Percentiles rank a stretch among this genome's conserved stretches.
These are phyloP conservation scores for Neofusicoccum cordaticola DNA, from an alignment of 2,329 filamentous ascomycete species.

Conservation along the genomic window DNA sequence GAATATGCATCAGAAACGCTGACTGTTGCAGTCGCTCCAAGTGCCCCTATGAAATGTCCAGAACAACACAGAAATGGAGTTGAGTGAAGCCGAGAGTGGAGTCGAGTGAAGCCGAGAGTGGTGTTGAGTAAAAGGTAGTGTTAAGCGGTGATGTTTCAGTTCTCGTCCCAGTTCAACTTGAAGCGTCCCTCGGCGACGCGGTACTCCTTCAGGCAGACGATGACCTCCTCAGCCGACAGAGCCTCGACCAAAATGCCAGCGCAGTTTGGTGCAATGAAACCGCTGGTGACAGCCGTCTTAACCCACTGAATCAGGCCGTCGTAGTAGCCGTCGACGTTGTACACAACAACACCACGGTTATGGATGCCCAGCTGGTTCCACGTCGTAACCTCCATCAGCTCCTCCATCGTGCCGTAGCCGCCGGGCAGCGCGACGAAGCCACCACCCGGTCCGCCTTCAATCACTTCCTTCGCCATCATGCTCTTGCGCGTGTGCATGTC, in stretches of 20 bases:
- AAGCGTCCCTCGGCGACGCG: constrained; percentile 71
- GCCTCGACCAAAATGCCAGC: constrained; percentile 77
- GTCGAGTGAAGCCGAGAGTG: no score
- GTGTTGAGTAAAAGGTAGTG: no score
- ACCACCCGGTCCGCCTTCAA: constrained; percentile 74
- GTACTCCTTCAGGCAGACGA: constrained; percentile 70
- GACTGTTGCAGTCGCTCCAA: not conserved
- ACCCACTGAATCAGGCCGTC: constrained; percentile 84
- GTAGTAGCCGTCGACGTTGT: constrained; percentile 91
- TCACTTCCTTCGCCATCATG: constrained; percentile 72
- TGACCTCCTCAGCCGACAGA: constrained; percentile 67
- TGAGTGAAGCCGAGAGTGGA: not conserved
- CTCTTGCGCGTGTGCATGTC: constrained; percentile 98
- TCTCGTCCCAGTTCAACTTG: constrained; percentile 73
- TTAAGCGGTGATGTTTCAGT: constrained; percentile 19
- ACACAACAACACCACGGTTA: constrained; percentile 70
- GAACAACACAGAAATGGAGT: not conserved
- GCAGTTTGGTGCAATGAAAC: constrained; percentile 72
- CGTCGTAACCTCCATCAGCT: constrained; percentile 84
- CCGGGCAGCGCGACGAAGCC: constrained; percentile 88
- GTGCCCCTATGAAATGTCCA: not conserved
- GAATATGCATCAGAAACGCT: not conserved
- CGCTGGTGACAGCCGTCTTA: constrained; percentile 67
- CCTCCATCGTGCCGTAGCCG: constrained; percentile 92
- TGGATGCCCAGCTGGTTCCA: constrained; percentile 99